Percentiles rank a stretch among this genome's conserved stretches.
These are phyloP conservation scores for Beauveria varroae DNA, from an alignment of 2,329 filamentous ascomycete species.

Conservation along the genomic window DNA sequence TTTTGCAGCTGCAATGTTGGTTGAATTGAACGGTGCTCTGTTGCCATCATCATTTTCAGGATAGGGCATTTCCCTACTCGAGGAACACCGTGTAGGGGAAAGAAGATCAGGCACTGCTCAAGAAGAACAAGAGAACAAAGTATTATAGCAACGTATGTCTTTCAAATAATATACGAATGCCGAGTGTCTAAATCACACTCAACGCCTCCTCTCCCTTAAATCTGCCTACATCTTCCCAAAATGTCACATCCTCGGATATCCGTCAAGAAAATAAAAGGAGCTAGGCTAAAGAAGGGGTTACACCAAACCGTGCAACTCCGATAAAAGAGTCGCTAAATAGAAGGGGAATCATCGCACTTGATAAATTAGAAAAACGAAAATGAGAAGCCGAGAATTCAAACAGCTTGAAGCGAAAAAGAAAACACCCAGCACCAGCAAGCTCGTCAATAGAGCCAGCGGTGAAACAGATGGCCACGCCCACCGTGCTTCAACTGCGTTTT, in stretches of 20 bases:
- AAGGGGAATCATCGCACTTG: conserved; percentile 13
- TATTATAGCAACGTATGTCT: conserved; percentile 6
- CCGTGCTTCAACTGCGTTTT: not conserved
- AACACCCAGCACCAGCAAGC: not conserved
- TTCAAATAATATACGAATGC: conserved; percentile 8
- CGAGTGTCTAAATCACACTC: conserved; percentile 7
- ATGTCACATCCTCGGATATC: conserved; percentile 1
- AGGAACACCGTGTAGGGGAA: not conserved
- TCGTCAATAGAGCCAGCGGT: not conserved
- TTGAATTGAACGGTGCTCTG: not conserved
- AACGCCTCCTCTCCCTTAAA: not conserved
- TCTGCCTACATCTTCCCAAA: conserved; percentile 6
- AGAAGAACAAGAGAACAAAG: not conserved
- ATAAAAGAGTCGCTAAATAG: conserved; percentile 11
- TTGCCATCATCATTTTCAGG: too few relatives aligned
- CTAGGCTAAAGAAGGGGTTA: not conserved
- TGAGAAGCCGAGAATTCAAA: not conserved
- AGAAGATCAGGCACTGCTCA: not conserved
- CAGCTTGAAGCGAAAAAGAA: not conserved
- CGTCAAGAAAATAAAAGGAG: conserved; percentile 6
- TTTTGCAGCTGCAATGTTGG: not conserved
- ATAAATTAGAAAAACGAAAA: not conserved
- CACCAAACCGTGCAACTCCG: conserved; percentile 13
- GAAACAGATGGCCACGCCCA: conserved; percentile 5
- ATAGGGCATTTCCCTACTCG: too few relatives aligned